Conservation (phyloP, 495 filamentous ascomycete species). For the Penicillium malachiteum region DNA sequence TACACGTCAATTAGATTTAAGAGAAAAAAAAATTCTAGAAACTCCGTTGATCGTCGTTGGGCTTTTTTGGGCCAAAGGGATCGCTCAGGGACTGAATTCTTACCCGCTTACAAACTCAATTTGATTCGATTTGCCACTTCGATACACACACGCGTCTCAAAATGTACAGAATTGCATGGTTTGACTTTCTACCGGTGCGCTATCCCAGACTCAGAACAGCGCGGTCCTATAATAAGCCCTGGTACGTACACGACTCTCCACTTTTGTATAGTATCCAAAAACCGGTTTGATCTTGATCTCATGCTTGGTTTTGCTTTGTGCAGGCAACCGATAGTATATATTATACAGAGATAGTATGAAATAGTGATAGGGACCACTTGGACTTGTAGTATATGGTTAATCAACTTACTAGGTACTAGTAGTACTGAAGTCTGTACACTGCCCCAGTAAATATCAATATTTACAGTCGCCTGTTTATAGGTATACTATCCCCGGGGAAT, state of each 20-base stretch:
- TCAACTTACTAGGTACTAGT: too few species aligned
- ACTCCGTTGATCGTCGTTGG: constrained; percentile 8
- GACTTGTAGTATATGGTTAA: too few species aligned
- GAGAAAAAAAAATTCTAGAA: not conserved
- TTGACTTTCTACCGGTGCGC: constrained; percentile 18
- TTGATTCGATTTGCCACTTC: constrained; percentile 3
- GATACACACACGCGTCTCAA: constrained; percentile 8
- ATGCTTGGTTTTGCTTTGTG: not conserved
- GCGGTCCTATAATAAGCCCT: constrained; percentile 12
- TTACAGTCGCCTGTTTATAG: too few species aligned
- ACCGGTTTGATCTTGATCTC: not conserved
- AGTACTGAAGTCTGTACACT: too few species aligned
- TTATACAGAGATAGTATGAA: not conserved
- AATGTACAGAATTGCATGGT: constrained; percentile 8
- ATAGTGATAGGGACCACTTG: not conserved
- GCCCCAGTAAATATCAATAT: too few species aligned
- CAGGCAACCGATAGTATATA: not conserved
- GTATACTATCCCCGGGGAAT: too few species aligned
- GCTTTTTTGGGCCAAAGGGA: not conserved
- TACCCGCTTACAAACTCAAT: constrained; percentile 6
- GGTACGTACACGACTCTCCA: not conserved
- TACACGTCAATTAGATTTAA: not conserved
- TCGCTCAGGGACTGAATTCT: not conserved
- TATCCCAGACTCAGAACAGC: constrained; percentile 12
- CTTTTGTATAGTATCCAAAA: not conserved